phyloP scores from a whole-genome alignment of 2,329 filamentous ascomycete genomes.

The Penicillium frequentans region DNA sequence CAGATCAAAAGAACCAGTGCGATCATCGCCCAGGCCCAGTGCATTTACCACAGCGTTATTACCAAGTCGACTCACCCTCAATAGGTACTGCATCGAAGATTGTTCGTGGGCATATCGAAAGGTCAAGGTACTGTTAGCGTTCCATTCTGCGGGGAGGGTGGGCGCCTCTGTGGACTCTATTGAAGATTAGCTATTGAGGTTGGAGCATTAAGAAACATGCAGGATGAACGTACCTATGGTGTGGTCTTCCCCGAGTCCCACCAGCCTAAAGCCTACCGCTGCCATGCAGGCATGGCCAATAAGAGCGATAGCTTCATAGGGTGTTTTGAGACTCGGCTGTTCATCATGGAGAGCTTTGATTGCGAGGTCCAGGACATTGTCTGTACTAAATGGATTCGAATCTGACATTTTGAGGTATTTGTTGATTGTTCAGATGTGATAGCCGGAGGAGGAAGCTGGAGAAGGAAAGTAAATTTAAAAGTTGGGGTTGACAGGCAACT shows the following conservation, averaged over 20 bases:
- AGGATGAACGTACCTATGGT: conserved; percentile 56
- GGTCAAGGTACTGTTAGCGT: conserved; percentile 67
- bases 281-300: conserved; percentile 81
- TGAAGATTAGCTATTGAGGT: neutral
- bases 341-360: conserved; percentile 30
- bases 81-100: conserved; percentile 78
- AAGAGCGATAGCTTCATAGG: conserved; percentile 80
- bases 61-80: conserved; percentile 80
- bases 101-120: conserved; percentile 87
- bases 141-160: conserved; percentile 75
- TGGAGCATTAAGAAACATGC: neutral
- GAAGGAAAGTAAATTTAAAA: neutral
- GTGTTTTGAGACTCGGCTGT: conserved; percentile 36
- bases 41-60: conserved; percentile 81
- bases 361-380: conserved; percentile 34
- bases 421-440: neutral
- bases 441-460: neutral
- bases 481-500: neutral
- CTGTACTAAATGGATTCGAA: conserved; percentile 26
- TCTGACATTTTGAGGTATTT: conserved; percentile 9
- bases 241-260: conserved; percentile 83
- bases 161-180: conserved; percentile 29
- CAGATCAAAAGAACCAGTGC: conserved; percentile 75
- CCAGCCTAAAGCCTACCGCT: conserved; percentile 74
- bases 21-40: conserved; percentile 76